A percentile compares a stretch with the other conserved stretches of the same genome.
These are phyloP conservation scores for Lentinula sp. DNA, from an alignment of 768 basidiomycete genomes.

Conservation along the genomic window DNA sequence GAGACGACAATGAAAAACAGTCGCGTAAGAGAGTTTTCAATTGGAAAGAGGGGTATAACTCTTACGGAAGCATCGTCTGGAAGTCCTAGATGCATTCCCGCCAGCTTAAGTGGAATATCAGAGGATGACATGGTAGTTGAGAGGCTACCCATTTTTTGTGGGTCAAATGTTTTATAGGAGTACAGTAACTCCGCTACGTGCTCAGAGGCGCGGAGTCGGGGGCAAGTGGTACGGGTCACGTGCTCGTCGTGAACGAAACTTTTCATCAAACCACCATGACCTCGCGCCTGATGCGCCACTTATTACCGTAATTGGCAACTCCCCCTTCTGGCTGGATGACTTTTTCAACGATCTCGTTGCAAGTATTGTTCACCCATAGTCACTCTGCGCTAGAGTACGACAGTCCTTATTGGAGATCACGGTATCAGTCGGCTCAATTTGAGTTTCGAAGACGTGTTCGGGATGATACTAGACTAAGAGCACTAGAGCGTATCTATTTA, in stretches of 20 bases:
- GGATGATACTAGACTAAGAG: too few relatives aligned
- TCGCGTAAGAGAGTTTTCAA: neutral
- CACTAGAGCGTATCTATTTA: too few relatives aligned
- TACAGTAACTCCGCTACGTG: neutral
- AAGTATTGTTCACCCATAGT: neutral
- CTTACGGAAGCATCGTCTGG: neutral
- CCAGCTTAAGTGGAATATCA: neutral
- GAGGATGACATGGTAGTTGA: neutral
- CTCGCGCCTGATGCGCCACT: neutral
- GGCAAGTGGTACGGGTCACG: neutral
- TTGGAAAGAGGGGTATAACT: neutral
- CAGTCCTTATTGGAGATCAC: too few relatives aligned
- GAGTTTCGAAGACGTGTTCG: too few relatives aligned
- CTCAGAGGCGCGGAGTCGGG: neutral
- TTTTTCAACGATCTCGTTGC: neutral
- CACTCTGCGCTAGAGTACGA: too few relatives aligned
- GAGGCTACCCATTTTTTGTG: neutral
- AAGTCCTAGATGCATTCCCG: neutral
- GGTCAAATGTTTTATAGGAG: neutral
- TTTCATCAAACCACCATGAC: neutral
- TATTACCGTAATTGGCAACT: neutral
- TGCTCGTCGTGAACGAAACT: neutral
- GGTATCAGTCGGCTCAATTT: too few relatives aligned
- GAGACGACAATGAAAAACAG: neutral
- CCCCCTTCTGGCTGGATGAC: neutral